phyloP scores from a whole-genome alignment of 2,329 filamentous ascomycete species.

The Cercospora sesami region DNA sequence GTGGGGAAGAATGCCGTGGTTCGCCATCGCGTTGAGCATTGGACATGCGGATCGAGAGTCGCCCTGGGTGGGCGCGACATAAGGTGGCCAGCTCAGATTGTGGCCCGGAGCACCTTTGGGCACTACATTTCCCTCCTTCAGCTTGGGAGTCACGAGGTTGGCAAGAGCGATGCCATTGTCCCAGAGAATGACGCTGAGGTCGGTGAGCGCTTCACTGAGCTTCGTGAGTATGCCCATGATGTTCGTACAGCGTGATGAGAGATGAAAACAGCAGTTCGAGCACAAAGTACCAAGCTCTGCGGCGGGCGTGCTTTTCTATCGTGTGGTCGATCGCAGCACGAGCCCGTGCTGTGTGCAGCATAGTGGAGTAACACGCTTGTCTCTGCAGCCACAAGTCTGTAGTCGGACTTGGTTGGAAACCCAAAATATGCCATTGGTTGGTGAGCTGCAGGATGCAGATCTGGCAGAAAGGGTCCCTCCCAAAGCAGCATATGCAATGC shows the following conservation, averaged over 20 bases:
- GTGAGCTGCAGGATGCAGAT: constrained; percentile 14
- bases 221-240: constrained; percentile 31
- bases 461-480: background rate
- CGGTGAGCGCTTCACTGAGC: constrained; percentile 35
- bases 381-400: constrained; percentile 9
- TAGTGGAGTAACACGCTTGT: constrained; percentile 11
- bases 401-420: constrained; percentile 11
- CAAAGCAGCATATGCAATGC: constrained; percentile 14
- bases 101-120: constrained; percentile 40
- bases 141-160: constrained; percentile 42
- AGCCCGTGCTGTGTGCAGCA: constrained; percentile 8
- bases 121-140: constrained; percentile 41
- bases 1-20: constrained; percentile 36
- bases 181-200: constrained; percentile 43
- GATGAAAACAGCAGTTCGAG: background rate
- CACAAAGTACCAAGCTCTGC: background rate
- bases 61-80: constrained; percentile 40
- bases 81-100: constrained; percentile 38
- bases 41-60: constrained; percentile 38
- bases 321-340: constrained; percentile 13
- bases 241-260: background rate
- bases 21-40: constrained; percentile 37
- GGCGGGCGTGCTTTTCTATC: constrained; percentile 8
- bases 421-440: constrained; percentile 11
- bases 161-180: constrained; percentile 43